These are phyloP conservation scores for Balakata baccata DNA, from an alignment of 345 rosid species.

Conservation along the genomic window DNA sequence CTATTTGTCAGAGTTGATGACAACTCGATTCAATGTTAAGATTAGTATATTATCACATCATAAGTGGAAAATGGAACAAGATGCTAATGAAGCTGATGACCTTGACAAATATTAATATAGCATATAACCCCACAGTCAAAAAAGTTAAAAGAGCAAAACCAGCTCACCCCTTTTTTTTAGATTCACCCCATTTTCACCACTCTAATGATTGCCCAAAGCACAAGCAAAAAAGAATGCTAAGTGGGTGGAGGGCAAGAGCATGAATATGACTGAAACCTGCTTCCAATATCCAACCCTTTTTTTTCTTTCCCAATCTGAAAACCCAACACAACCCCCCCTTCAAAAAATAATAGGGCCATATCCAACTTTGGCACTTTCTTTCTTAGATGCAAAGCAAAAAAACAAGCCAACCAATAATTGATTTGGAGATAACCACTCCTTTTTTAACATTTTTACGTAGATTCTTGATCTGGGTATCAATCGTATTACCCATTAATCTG, in stretches of 20 bases:
- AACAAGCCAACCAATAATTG: neutral
- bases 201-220: slow-evolving; percentile 27
- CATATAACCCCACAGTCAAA: too few relatives aligned
- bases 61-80: too few relatives aligned
- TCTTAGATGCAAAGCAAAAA: slow-evolving; percentile 25
- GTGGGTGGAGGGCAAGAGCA: slow-evolving; percentile 29
- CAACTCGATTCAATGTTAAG: too few relatives aligned
- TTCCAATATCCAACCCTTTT: slow-evolving; percentile 11
- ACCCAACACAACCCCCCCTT: slow-evolving; percentile 6
- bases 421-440: slow-evolving; percentile 9
- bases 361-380: slow-evolving; percentile 6
- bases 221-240: slow-evolving; percentile 22
- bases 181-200: slow-evolving; percentile 8
- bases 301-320: slow-evolving; percentile 10
- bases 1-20: too few relatives aligned
- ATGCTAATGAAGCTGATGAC: too few relatives aligned
- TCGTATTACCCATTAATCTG: neutral
- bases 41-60: too few relatives aligned
- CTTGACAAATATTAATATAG: too few relatives aligned
- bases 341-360: neutral
- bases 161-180: neutral
- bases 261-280: slow-evolving; percentile 24
- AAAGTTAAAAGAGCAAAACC: slow-evolving; percentile 12
- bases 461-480: slow-evolving; percentile 5
- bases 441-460: neutral